Evolutionary conservation across 2,329 filamentous ascomycete genomes (phyloP).

Genomic region (Verticillium isaacii): DNA sequence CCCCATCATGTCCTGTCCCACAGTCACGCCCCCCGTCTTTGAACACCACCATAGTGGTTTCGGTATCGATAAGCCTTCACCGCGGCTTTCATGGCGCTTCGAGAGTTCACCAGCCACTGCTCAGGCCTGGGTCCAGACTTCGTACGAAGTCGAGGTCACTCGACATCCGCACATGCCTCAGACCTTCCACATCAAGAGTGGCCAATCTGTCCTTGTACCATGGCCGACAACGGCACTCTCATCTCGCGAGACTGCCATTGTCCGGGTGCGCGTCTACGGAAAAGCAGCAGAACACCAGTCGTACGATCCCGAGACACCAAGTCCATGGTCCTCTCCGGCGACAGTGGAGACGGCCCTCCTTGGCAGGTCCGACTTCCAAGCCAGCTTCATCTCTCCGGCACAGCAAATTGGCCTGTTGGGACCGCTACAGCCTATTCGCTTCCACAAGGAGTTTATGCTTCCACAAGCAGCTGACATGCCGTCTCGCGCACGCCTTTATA

Average conservation of each 20-base stretch:
- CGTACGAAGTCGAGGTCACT: slow-evolving; percentile 4
- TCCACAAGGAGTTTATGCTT: slow-evolving; percentile 37
- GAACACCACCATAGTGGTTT: slow-evolving; percentile 2
- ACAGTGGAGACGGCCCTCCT: slow-evolving; percentile 18
- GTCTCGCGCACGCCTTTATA: slow-evolving; percentile 38
- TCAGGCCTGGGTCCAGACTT: slow-evolving; percentile 4
- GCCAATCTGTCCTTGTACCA: slow-evolving; percentile 5
- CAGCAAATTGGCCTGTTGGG: slow-evolving; percentile 38
- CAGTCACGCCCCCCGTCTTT: too few relatives aligned
- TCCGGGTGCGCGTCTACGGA: slow-evolving; percentile 3
- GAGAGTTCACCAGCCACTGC: neutral
- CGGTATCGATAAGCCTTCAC: slow-evolving; percentile 3
- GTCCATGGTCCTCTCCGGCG: slow-evolving; percentile 31
- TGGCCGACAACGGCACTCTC: slow-evolving; percentile 6
- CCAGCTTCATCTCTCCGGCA: neutral
- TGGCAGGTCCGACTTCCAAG: neutral
- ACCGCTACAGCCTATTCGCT: slow-evolving; percentile 19
- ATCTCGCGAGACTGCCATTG: slow-evolving; percentile 3
- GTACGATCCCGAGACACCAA: slow-evolving; percentile 40
- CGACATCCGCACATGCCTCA: neutral
- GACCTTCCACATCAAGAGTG: neutral
- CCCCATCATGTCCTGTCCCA: too few relatives aligned
- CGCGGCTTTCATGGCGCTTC: slow-evolving; percentile 10
- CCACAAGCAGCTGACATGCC: slow-evolving; percentile 27
- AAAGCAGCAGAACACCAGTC: slow-evolving; percentile 1